These are phyloP conservation scores for Thalia dealbata DNA, from an alignment of 176 grass and related monocot genomes.

Conservation along the genomic window DNA sequence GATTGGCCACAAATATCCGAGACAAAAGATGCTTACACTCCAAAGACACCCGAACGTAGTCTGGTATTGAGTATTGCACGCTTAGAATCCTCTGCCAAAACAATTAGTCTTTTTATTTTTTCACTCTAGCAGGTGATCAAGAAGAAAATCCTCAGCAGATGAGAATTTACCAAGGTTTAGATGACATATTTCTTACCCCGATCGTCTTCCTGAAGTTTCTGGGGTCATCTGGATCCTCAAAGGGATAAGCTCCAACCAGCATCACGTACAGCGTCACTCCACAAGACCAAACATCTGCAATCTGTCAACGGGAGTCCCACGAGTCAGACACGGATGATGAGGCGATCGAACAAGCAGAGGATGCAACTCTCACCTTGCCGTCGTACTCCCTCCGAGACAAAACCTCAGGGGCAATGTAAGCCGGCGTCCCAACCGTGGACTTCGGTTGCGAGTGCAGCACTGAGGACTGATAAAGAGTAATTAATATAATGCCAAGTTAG, in stretches of 20 bases:
- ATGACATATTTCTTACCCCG: slow-evolving; percentile 39
- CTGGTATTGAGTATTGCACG: slow-evolving; percentile 68
- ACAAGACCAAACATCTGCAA: slow-evolving; percentile 98
- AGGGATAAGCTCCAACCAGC: slow-evolving; percentile 93
- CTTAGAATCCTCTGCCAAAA: slow-evolving; percentile 77
- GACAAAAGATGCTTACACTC: slow-evolving; percentile 89
- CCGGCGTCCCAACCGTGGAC: slow-evolving; percentile 91
- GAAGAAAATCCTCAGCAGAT: too few species aligned
- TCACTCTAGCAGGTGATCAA: too few species aligned
- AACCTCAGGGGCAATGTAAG: slow-evolving; percentile 90
- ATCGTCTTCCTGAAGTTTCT: slow-evolving; percentile 92
- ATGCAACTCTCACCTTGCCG: slow-evolving; percentile 55
- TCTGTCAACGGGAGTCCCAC: slow-evolving; percentile 37
- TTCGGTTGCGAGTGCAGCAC: slow-evolving; percentile 92
- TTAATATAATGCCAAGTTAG: too few species aligned
- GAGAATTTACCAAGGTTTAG: background rate
- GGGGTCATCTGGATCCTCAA: slow-evolving; percentile 79
- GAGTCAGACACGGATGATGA: background rate
- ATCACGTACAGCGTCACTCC: slow-evolving; percentile 97
- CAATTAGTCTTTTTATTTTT: background rate
- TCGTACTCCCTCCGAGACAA: slow-evolving; percentile 82
- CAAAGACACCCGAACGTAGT: slow-evolving; percentile 71
- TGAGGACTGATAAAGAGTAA: slow-evolving; percentile 45
- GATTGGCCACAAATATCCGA: slow-evolving; percentile 78
- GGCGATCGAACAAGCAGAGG: slow-evolving; percentile 1